A percentile compares a stretch with the other conserved stretches of the same genome.
phyloP scores from a whole-genome alignment of 1,284 basidiomycete genomes.

The Wolfiporia cocos region DNA sequence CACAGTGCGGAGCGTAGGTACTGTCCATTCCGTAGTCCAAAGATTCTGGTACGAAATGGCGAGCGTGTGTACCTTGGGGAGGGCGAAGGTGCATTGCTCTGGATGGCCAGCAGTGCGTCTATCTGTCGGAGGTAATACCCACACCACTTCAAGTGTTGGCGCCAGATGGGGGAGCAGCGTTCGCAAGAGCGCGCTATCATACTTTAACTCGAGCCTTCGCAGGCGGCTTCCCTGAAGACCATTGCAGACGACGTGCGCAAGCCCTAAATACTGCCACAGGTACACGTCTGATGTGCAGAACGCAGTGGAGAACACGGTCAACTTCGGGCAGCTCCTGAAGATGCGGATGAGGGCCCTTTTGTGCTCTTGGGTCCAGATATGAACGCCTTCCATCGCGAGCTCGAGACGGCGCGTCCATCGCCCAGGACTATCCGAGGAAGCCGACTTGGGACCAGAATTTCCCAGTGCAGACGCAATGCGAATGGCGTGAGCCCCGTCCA shows the following conservation, averaged over 20 bases:
- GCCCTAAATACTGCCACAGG: constrained; percentile 8
- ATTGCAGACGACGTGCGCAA: constrained; percentile 4
- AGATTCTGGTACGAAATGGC: no score
- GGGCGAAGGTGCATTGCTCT: no score
- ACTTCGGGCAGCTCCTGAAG: constrained; percentile 22
- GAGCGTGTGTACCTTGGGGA: no score
- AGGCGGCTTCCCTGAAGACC: constrained; percentile 3
- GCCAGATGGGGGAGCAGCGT: constrained; percentile 5
- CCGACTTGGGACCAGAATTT: not conserved
- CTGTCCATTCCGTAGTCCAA: no score
- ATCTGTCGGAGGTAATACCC: constrained; percentile 10
- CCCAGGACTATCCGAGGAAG: constrained; percentile 1
- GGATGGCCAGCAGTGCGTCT: no score
- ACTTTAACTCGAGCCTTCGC: constrained; percentile 13
- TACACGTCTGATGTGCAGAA: constrained; percentile 18
- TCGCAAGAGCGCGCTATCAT: constrained; percentile 4
- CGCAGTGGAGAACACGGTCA: constrained; percentile 26
- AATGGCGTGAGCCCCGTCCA: constrained; percentile 22
- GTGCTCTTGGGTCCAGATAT: constrained; percentile 23
- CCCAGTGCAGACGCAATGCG: constrained; percentile 17
- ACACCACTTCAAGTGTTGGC: constrained; percentile 10
- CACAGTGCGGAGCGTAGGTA: no score
- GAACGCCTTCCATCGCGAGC: constrained; percentile 25
- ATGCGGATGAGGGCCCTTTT: constrained; percentile 20
- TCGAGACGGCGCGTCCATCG: constrained; percentile 23